Conservation (phyloP, 306 rosid genomes). For the Trifolium dubium region DNA sequence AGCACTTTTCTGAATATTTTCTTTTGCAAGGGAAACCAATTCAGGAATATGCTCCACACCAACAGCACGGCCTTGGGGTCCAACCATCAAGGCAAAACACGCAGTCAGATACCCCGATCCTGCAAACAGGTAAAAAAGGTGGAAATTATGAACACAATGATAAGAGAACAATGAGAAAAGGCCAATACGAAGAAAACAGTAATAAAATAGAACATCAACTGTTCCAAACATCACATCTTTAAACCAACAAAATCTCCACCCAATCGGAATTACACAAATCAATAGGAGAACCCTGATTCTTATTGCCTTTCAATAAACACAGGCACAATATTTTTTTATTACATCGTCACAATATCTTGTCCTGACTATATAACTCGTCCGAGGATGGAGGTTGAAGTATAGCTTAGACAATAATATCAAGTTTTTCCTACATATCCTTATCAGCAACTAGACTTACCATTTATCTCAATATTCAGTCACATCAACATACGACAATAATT, state of each 20-base stretch:
- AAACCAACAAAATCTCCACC: constrained; percentile 11
- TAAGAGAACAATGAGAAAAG: not conserved
- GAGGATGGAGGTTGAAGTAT: not conserved
- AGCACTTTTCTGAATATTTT: constrained; percentile 83
- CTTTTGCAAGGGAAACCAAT: constrained; percentile 69
- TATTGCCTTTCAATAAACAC: constrained; percentile 4
- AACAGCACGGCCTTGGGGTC: constrained; percentile 79
- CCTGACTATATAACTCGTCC: not conserved
- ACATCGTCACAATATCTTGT: constrained; percentile 29
- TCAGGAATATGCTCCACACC: constrained; percentile 99
- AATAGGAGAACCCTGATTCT: constrained; percentile 3
- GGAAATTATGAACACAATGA: constrained; percentile 1
- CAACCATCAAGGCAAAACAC: constrained; percentile 93
- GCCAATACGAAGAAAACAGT: too few species aligned
- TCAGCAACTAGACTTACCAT: not conserved
- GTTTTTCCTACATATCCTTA: constrained; percentile 3
- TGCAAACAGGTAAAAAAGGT: constrained; percentile 40
- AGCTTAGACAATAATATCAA: not conserved
- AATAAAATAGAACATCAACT: not conserved
- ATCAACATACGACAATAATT: constrained; percentile 2
- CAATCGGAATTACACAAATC: not conserved
- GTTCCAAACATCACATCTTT: not conserved
- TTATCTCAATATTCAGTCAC: not conserved
- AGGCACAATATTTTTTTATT: not conserved
- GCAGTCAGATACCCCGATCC: constrained; percentile 98